phyloP scores from a whole-genome alignment of 2,329 filamentous ascomycete genomes.

The Colletotrichum sp. region DNA sequence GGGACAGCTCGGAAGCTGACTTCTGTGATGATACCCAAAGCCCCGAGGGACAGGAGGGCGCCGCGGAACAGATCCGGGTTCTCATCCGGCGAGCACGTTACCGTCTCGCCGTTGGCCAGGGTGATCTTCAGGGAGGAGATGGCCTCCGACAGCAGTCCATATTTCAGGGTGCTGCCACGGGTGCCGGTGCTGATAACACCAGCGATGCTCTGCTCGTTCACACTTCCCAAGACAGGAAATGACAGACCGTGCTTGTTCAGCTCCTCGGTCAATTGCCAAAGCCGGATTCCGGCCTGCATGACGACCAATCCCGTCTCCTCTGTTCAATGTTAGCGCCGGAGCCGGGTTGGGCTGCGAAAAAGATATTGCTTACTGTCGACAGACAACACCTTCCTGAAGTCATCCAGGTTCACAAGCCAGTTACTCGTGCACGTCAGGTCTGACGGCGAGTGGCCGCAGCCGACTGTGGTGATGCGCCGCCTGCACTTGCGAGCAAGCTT shows the following conservation, averaged over 20 bases:
- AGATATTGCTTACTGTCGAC: constrained; percentile 54
- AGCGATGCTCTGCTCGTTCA: constrained; percentile 91
- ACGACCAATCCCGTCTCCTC: constrained; percentile 68
- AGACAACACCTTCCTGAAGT: constrained; percentile 74
- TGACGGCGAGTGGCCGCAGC: constrained; percentile 90
- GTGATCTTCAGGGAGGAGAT: constrained; percentile 79
- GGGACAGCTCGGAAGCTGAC: constrained; percentile 84
- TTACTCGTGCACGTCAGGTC: constrained; percentile 91
- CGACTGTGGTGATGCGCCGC: constrained; percentile 81
- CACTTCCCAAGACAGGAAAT: constrained; percentile 91
- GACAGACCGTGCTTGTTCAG: constrained; percentile 80
- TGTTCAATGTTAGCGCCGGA: constrained; percentile 31
- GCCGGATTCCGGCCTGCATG: constrained; percentile 87
- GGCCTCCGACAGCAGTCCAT: constrained; percentile 85
- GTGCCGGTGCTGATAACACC: constrained; percentile 95
- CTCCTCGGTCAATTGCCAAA: constrained; percentile 75
- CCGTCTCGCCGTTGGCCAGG: constrained; percentile 77
- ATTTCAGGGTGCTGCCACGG: constrained; percentile 83
- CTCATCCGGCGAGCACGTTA: constrained; percentile 71
- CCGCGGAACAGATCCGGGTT: constrained; percentile 87
- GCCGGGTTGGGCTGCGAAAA: background rate
- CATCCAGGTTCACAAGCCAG: constrained; percentile 94
- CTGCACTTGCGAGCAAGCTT: constrained; percentile 82
- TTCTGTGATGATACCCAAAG: constrained; percentile 89
- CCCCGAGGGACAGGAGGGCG: constrained; percentile 85